Evolutionary conservation across 768 basidiomycete species (phyloP).

Genomic region (Boletus vermiculosoides): DNA sequence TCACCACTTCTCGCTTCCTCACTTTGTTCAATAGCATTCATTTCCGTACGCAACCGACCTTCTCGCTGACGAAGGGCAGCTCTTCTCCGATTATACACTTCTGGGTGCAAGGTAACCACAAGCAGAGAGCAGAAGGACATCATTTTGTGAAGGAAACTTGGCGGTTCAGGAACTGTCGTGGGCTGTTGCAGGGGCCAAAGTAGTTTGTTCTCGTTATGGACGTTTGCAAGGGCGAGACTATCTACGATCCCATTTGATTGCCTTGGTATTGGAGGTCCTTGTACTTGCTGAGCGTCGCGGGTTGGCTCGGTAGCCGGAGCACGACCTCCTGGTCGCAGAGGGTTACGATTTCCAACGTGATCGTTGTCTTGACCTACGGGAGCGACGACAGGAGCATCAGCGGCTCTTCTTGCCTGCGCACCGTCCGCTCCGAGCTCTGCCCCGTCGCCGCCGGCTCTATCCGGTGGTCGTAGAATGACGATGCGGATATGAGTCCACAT

Average conservation of each 20-base stretch:
- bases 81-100: slow-evolving; percentile 69
- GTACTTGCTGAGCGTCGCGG: slow-evolving; percentile 19
- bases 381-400: slow-evolving; percentile 25
- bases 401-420: slow-evolving; percentile 17
- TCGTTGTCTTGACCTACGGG: slow-evolving; percentile 18
- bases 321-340: slow-evolving; percentile 13
- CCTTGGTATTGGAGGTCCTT: slow-evolving; percentile 31
- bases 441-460: slow-evolving; percentile 32
- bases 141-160: slow-evolving; percentile 48
- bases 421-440: slow-evolving; percentile 23
- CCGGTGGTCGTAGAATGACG: slow-evolving; percentile 37
- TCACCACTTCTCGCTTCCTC: slow-evolving; percentile 30
- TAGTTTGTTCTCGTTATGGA: slow-evolving; percentile 53
- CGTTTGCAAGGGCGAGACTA: slow-evolving; percentile 54
- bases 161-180: slow-evolving; percentile 34
- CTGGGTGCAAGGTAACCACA: slow-evolving; percentile 65
- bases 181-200: slow-evolving; percentile 37
- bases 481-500: slow-evolving; percentile 68
- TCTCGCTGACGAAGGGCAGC: slow-evolving; percentile 58
- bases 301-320: slow-evolving; percentile 16
- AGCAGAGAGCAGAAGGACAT: slow-evolving; percentile 56
- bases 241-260: slow-evolving; percentile 43
- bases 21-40: slow-evolving; percentile 37
- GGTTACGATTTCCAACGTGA: slow-evolving; percentile 17
- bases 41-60: slow-evolving; percentile 65